These are phyloP conservation scores for Fusarium guadeloupense DNA, from an alignment of 2,329 filamentous ascomycete genomes.

Conservation along the genomic window DNA sequence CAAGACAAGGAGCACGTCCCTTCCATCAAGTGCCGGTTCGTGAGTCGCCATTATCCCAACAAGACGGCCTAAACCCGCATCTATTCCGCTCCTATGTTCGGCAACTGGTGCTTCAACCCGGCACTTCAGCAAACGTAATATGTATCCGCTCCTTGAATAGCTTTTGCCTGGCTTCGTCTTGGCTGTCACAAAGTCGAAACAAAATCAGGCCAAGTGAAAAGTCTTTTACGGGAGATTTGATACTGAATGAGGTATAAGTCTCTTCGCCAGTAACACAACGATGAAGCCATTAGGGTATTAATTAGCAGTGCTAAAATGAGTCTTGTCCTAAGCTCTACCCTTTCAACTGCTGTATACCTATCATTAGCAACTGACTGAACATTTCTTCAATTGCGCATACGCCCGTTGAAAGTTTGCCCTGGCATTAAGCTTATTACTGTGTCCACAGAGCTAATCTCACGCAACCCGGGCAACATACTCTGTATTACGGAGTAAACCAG, in stretches of 20 bases:
- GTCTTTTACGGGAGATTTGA: background rate
- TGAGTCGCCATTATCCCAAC: background rate
- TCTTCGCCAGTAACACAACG: no score
- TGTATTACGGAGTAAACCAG: no score
- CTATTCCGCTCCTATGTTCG: slow-evolving; percentile 6
- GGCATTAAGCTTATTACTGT: slow-evolving; percentile 1
- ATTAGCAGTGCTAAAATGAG: no score
- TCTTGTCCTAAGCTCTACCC: no score
- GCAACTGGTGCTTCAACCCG: background rate
- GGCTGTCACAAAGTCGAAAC: background rate
- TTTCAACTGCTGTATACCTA: no score
- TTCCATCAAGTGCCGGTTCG: background rate
- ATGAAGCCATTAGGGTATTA: no score
- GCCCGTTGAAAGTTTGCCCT: slow-evolving; percentile 9
- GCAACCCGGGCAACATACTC: no score
- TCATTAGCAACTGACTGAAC: no score
- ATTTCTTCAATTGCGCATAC: slow-evolving; percentile 10
- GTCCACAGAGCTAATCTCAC: slow-evolving; percentile 31
- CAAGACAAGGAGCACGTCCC: no score
- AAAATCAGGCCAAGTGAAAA: background rate
- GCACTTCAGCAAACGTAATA: slow-evolving; percentile 21
- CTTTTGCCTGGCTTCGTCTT: slow-evolving; percentile 2
- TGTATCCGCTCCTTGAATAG: slow-evolving; percentile 6
- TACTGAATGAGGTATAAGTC: no score
- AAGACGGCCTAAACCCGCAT: background rate